Conservation (phyloP, 257 asterid species). For the Solanum pennellii region DNA sequence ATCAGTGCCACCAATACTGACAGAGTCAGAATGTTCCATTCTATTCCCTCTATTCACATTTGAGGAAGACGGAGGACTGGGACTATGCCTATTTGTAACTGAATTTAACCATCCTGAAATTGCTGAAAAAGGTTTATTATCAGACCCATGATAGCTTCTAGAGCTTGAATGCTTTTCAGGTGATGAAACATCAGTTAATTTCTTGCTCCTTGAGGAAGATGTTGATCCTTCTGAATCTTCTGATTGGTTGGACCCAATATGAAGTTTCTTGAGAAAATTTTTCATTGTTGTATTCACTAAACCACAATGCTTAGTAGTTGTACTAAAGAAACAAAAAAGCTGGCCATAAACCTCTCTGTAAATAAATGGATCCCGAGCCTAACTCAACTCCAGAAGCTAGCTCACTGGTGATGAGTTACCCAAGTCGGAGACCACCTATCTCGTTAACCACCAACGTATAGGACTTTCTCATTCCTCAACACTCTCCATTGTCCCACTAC, state of each 20-base stretch:
- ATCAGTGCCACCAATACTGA: constrained; percentile 54
- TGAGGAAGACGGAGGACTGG: constrained; percentile 71
- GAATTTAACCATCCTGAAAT: constrained; percentile 94
- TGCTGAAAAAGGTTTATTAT: constrained; percentile 58
- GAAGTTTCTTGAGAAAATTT: constrained; percentile 73
- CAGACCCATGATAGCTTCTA: constrained; percentile 37
- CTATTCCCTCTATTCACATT: constrained; percentile 37
- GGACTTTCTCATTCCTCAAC: not conserved
- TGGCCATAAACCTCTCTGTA: constrained; percentile 19
- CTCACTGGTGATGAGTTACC: not conserved
- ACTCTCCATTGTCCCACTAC: constrained; percentile 39
- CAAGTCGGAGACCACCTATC: not conserved
- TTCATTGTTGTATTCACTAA: constrained; percentile 43
- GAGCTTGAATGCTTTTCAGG: constrained; percentile 37
- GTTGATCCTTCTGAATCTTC: constrained; percentile 68
- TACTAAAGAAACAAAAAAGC: constrained; percentile 39
- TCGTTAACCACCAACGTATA: not conserved
- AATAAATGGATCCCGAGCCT: not conserved
- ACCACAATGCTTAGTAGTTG: constrained; percentile 7
- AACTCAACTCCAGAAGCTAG: not conserved
- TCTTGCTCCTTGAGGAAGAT: constrained; percentile 49
- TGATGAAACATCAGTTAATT: constrained; percentile 36
- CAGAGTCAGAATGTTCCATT: constrained; percentile 67
- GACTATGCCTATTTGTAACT: constrained; percentile 53
- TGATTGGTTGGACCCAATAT: constrained; percentile 59